Evolutionary conservation across 768 basidiomycete species (phyloP), one percentile per base, ranked within the genome.

Genomic region (Exidia glandulosa): DNA sequence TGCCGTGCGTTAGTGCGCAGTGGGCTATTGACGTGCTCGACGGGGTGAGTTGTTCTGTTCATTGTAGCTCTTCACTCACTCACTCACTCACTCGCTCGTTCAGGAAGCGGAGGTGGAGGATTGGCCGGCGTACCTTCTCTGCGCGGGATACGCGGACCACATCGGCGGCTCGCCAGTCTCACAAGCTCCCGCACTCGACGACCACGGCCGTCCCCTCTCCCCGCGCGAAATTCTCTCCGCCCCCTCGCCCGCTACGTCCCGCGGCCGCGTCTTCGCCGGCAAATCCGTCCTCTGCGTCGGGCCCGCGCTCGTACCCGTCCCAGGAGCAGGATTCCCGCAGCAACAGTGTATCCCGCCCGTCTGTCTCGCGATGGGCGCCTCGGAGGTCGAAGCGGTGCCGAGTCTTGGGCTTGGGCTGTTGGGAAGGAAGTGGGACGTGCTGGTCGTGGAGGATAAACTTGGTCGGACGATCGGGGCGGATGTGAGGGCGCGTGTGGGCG

Each of bases 351-450:
- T 83, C 63, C 81, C 79, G 27, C 82, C 81, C 57, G 87, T 94
- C 62, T 79, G 91, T 34, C 70, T 90, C 47, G 81, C 82, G 32
- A 89, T 94, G 84, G 90, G 91, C 1, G 89, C 92, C 0, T 71
- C 73, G 6, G 75, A 72, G 13, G 85, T 94, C 52, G 87, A 90
- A 69, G 83, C 83, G 2, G 79, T 85, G 31, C 70, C 74, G 7
- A 75, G 72, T 60, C 69, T 73, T 62, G 79, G 81, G 3, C 74
- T 74, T 1, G 62, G 62, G 32, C 68, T 58, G n/a, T 72, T 48
- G 27, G 75, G 61, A 14, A 60, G 25, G 31, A 69, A 63, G 6
- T 90, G 82, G 68, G 79, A 87, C 66, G 85, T 83, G 61, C 71
- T 90, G 41, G 75, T 93, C 57, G 76, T 84, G 61, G 80, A 81